Base-by-base conservation (phyloP, 2,329 filamentous ascomycete species). In the Rachicladosporium sp. region DNA sequence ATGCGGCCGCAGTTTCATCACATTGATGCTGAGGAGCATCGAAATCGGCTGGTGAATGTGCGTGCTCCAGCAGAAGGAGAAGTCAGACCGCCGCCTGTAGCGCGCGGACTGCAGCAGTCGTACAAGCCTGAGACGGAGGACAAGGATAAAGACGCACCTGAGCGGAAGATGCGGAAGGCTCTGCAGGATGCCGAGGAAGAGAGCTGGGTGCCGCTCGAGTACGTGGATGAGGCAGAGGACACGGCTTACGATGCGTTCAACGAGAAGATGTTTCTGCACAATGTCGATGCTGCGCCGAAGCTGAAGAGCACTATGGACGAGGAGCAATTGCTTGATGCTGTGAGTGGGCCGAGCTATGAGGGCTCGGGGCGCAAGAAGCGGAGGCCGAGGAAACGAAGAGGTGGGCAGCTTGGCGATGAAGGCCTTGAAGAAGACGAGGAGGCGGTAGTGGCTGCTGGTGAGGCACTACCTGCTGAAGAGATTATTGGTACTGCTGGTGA, bases 1-100 rank as follows among this genome's bases (percentile, higher is more conserved):
- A 77, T 98, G 55, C 82, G 88, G 4, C 87, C 91, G 0, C 85
- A 95, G 55, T 82, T 93, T 45, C 86, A 94, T 62, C 87, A 96
- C 64, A 71, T 96, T 50, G 91, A 96, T 62, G 89, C 91, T 3
- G 64, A 78, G 34, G 70, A 80, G 35, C 86, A 95, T 52, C 72
- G 84, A 40, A 76, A 82, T 29, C 74, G 74, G 53, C 65, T 57
- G 34, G 52, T 56, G 48, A 62, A 50, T 51, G 46, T 49, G 12
- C 57, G 55, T 41, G 58, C 56, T 49, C 64, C 59, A 47, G 60
- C 62, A 41, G 69, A 69, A 4, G 60, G 49, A 37, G 65, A 60
- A 45, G 50, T 54, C 60, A 19, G 59, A 65, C 4, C 76, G 78
- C 46, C 38, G 10, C 44, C 46, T 31, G 43, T 46, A 33, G 48